Percentiles rank a stretch among this genome's conserved stretches.
phyloP scores from a whole-genome alignment of 1,284 basidiomycete species.

The Neonothopanus nambi region DNA sequence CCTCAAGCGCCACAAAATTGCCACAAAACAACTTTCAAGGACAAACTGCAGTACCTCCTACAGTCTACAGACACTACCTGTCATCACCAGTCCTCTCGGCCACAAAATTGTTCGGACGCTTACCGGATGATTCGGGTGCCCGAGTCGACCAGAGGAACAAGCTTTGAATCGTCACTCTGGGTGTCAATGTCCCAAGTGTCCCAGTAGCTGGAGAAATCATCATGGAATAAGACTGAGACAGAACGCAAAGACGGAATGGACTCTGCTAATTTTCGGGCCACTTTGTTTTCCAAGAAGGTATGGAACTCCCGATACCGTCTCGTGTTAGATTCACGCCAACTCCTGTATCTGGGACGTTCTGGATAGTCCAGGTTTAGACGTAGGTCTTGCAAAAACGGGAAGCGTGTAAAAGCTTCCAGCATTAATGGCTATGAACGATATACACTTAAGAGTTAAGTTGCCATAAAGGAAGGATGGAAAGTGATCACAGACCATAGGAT shows the following conservation, averaged over 20 bases:
- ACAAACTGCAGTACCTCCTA: no score
- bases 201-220: slow-evolving; percentile 17
- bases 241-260: slow-evolving; percentile 1
- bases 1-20: no score
- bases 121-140: no score
- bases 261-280: slow-evolving; percentile 2
- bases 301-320: slow-evolving; percentile 2
- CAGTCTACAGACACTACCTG: no score
- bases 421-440: slow-evolving; percentile 3
- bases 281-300: slow-evolving; percentile 1
- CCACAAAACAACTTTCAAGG: no score
- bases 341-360: slow-evolving; percentile 3
- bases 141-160: no score
- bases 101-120: no score
- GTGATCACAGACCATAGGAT: slow-evolving; percentile 12
- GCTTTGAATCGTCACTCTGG: no score
- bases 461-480: neutral
- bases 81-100: no score
- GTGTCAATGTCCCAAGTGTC: slow-evolving; percentile 11
- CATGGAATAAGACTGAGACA: slow-evolving; percentile 12
- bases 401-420: slow-evolving; percentile 1
- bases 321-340: slow-evolving; percentile 3
- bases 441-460: neutral
- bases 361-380: slow-evolving; percentile 15
- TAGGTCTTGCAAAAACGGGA: slow-evolving; percentile 1